phyloP scores from a whole-genome alignment of 306 rosid species.

The Canavalia ensiformis region DNA sequence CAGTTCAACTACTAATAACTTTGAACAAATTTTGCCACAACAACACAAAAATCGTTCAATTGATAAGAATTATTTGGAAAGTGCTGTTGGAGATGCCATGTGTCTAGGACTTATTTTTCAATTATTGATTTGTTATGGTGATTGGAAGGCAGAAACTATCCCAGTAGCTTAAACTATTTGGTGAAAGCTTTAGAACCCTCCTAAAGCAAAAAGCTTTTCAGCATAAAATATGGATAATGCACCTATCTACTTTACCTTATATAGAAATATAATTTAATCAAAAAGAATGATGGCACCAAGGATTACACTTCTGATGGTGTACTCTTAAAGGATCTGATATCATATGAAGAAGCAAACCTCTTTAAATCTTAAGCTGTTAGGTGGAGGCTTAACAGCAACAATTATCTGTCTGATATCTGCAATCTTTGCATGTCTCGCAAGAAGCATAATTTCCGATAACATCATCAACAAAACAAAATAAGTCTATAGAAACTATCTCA shows the following conservation, averaged over 20 bases:
- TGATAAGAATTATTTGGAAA: not conserved
- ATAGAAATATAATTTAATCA: not conserved
- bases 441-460: too few relatives aligned
- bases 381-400: not conserved
- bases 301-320: not conserved
- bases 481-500: too few relatives aligned
- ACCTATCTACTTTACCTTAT: not conserved
- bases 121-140: not conserved
- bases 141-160: too few relatives aligned
- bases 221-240: not conserved
- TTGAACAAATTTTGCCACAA: not conserved
- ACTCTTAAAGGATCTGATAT: not conserved
- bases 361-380: not conserved
- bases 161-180: too few relatives aligned
- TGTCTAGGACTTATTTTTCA: not conserved
- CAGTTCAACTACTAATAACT: not conserved
- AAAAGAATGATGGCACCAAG: not conserved
- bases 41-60: not conserved
- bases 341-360: not conserved
- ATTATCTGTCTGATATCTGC: too few relatives aligned
- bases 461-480: too few relatives aligned
- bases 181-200: not conserved
- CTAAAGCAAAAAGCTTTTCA: not conserved
- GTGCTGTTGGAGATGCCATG: not conserved
- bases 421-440: too few relatives aligned